Percentiles rank a stretch among this genome's conserved stretches.
phyloP scores from a whole-genome alignment of 805 yeast genomes.

The Grigorovia yakushimaensis region DNA sequence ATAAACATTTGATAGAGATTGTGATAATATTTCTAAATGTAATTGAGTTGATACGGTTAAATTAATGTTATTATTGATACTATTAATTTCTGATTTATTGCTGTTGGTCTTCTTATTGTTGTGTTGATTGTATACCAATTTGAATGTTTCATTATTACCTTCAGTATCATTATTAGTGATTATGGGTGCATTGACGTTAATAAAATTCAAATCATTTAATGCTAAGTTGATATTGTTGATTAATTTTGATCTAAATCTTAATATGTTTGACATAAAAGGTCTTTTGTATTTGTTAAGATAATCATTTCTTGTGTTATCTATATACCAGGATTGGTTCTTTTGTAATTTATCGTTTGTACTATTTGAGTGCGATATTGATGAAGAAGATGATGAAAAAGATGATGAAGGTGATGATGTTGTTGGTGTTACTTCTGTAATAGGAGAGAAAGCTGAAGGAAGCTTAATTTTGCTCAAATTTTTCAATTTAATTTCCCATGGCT shows the following conservation, averaged over 20 bases:
- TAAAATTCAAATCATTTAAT: slow-evolving; percentile 45
- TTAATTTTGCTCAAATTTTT: not conserved
- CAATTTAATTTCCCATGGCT: slow-evolving; percentile 41
- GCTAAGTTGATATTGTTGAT: slow-evolving; percentile 37
- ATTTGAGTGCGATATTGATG: too few species aligned
- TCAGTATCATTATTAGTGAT: slow-evolving; percentile 90
- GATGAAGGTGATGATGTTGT: not conserved
- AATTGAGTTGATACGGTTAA: slow-evolving; percentile 88
- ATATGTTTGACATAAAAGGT: slow-evolving; percentile 48
- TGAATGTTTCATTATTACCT: slow-evolving; percentile 91
- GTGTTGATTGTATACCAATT: slow-evolving; percentile 44
- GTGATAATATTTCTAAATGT: slow-evolving; percentile 73
- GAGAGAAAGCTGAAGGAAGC: too few species aligned
- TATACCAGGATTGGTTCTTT: slow-evolving; percentile 60
- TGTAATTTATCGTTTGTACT: slow-evolving; percentile 39
- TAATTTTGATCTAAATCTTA: slow-evolving; percentile 64
- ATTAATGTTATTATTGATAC: not conserved
- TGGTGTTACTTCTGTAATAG: too few species aligned
- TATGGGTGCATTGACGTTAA: slow-evolving; percentile 77
- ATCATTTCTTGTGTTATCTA: slow-evolving; percentile 56
- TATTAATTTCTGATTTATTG: too few species aligned
- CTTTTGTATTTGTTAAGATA: slow-evolving; percentile 77
- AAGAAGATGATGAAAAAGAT: slow-evolving; percentile 32
- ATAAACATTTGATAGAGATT: slow-evolving; percentile 76
- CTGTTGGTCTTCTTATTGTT: slow-evolving; percentile 20